These are phyloP conservation scores for Encephalitozoon romaleae DNA, from an alignment of 371 early-diverging fungal genomes.

Conservation along the genomic window DNA sequence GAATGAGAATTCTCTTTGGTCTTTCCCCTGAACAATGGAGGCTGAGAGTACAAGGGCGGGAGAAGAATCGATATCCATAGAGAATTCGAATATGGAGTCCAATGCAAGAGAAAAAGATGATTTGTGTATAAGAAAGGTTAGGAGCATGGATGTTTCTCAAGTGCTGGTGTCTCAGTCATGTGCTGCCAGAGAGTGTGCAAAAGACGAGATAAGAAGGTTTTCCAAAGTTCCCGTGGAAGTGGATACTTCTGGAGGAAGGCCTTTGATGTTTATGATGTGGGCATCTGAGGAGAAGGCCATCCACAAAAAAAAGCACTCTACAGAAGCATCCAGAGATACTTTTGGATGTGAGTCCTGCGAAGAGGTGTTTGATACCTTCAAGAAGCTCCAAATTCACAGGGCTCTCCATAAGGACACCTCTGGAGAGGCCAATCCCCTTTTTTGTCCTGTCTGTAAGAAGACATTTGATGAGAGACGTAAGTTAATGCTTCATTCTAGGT, in stretches of 20 bases:
- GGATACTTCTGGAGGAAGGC: slow-evolving; percentile 32
- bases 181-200: slow-evolving; percentile 5
- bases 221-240: slow-evolving; percentile 14
- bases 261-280: slow-evolving; percentile 38
- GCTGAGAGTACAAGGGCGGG: not conserved
- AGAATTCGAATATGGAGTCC: not conserved
- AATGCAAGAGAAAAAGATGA: not conserved
- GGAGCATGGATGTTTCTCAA: not conserved
- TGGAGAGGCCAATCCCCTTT: not conserved
- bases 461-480: slow-evolving; percentile 42
- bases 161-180: slow-evolving; percentile 14
- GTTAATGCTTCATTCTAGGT: slow-evolving; percentile 32
- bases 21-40: slow-evolving; percentile 4
- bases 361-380: slow-evolving; percentile 5
- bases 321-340: not conserved
- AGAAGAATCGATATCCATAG: not conserved
- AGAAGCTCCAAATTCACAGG: not conserved
- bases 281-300: slow-evolving; percentile 28
- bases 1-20: not conserved
- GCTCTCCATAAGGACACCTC: not conserved
- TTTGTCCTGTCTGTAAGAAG: slow-evolving; percentile 40
- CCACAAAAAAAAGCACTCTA: not conserved
- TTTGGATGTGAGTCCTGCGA: slow-evolving; percentile 3
- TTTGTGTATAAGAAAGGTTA: not conserved
- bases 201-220: slow-evolving; percentile 7